phyloP scores from a whole-genome alignment of 2,329 filamentous ascomycete genomes.

The Pezicula rhizophila region DNA sequence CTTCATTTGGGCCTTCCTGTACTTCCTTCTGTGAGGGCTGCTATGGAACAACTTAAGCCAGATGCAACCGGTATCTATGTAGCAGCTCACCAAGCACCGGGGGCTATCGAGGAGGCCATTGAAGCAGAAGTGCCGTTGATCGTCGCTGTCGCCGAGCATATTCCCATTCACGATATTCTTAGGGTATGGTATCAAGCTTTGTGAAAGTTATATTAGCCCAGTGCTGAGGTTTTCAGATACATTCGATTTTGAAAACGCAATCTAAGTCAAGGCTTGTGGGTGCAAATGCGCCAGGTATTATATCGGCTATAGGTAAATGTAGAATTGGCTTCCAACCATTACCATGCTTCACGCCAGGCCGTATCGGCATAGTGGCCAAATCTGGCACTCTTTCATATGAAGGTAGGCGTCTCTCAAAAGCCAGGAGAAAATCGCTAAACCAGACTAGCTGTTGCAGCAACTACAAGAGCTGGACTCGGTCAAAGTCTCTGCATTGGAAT shows the following conservation, averaged over 20 bases:
- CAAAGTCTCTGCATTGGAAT: constrained; percentile 70
- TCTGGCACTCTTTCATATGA: constrained; percentile 72
- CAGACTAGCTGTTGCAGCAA: constrained; percentile 55
- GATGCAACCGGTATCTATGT: constrained; percentile 78
- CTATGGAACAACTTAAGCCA: constrained; percentile 64
- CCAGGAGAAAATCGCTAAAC: background rate
- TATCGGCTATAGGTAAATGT: constrained; percentile 63
- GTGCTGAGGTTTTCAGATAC: constrained; percentile 41
- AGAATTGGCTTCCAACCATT: constrained; percentile 73
- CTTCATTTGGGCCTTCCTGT: constrained; percentile 70
- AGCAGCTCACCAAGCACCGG: constrained; percentile 64
- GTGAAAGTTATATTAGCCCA: background rate
- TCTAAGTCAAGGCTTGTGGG: constrained; percentile 64
- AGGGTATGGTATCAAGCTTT: constrained; percentile 39
- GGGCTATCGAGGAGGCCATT: constrained; percentile 74
- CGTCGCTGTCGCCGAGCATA: constrained; percentile 69
- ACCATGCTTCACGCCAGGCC: constrained; percentile 62
- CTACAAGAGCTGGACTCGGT: constrained; percentile 62
- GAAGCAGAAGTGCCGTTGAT: constrained; percentile 71
- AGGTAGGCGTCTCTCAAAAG: constrained; percentile 22
- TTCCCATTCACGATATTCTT: constrained; percentile 67
- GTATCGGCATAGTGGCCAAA: constrained; percentile 65
- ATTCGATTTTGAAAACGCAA: constrained; percentile 63
- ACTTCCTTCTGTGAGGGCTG: constrained; percentile 62
- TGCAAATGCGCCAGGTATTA: constrained; percentile 69